Percentiles rank a stretch among this genome's conserved stretches.
phyloP scores from a whole-genome alignment of 805 yeast species.

The Schizosaccharomyces pombe region ASM294v3 CU329670.1:1627001-1627500 shows the following conservation, averaged over 20 bases:
- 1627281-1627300: background rate
- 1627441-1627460: background rate
- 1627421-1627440: background rate
- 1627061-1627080: conserved; percentile 9
- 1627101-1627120: background rate
- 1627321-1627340: background rate
- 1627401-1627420: background rate
- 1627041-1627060: conserved; percentile 25
- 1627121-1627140: background rate
- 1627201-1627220: background rate
- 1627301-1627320: background rate
- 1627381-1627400: background rate
- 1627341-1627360: background rate
- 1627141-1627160: background rate
- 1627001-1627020: background rate
- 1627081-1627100: background rate
- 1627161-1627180: background rate
- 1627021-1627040: conserved; percentile 3
- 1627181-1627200: background rate
- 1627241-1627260: background rate
- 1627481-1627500: background rate
- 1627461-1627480: background rate
- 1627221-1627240: background rate
- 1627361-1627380: background rate
- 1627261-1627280: background rate